phyloP scores from a whole-genome alignment of 192 early-diverging fungal genomes.

The Powellomyces hirtus region DNA sequence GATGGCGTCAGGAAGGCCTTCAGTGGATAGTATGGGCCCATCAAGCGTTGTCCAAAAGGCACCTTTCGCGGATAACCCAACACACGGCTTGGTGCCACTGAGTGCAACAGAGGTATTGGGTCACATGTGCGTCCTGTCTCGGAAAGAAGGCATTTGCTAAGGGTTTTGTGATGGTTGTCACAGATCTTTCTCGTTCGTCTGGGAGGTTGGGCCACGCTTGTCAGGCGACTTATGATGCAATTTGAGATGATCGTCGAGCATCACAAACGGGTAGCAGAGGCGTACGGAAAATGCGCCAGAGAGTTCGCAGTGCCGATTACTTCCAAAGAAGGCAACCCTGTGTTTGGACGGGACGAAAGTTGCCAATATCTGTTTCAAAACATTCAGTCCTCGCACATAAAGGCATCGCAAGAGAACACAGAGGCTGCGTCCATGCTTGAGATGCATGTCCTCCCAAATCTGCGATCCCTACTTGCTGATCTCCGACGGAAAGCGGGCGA shows the following conservation, averaged over 20 bases:
- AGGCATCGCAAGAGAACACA: conserved; percentile 22
- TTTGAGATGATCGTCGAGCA: conserved; percentile 40
- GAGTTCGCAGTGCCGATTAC: conserved; percentile 29
- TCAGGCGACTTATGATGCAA: conserved; percentile 35
- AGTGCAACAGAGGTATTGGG: conserved; percentile 23
- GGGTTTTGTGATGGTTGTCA: background rate
- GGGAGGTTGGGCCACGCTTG: conserved; percentile 39
- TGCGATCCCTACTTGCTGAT: conserved; percentile 36
- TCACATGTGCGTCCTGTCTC: background rate
- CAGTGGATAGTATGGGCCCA: background rate
- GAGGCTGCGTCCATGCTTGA: conserved; percentile 37
- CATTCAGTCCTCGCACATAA: conserved; percentile 35
- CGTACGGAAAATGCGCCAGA: conserved; percentile 22
- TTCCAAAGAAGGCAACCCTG: conserved; percentile 18
- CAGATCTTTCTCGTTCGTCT: conserved; percentile 44
- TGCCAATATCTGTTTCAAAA: conserved; percentile 34
- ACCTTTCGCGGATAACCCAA: conserved; percentile 41
- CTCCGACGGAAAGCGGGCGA: conserved; percentile 34
- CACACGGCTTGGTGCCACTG: conserved; percentile 28
- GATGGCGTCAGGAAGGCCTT: background rate
- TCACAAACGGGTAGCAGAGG: conserved; percentile 40
- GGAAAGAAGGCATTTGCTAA: background rate
- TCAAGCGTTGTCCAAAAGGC: conserved; percentile 24
- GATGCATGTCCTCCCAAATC: conserved; percentile 40
- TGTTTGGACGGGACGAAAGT: conserved; percentile 41